A percentile compares a stretch with the other conserved stretches of the same genome.
These are phyloP conservation scores for Juglanconis oblonga DNA, from an alignment of 2,329 filamentous ascomycete genomes.

Conservation along the genomic window DNA sequence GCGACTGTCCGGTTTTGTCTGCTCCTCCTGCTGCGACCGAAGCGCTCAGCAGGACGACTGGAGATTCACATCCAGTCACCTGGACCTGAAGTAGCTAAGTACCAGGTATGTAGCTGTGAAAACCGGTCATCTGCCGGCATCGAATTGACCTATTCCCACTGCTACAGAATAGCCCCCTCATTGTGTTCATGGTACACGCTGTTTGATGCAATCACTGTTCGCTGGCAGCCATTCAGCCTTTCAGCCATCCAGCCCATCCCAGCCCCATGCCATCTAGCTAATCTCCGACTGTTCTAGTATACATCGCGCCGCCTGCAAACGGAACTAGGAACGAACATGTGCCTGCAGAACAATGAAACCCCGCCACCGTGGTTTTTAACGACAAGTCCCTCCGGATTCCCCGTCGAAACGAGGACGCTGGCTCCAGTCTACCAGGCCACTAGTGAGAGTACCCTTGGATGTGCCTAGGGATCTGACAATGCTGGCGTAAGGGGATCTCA, in stretches of 20 bases:
- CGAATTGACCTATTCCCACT: background rate
- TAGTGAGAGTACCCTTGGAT: background rate
- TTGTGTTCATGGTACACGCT: too few species aligned
- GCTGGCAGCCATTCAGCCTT: background rate
- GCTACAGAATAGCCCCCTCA: background rate
- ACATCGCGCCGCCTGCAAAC: too few species aligned
- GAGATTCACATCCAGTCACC: too few species aligned
- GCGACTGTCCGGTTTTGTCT: slow-evolving; percentile 1
- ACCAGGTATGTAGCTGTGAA: background rate
- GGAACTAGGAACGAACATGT: too few species aligned
- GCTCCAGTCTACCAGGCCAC: too few species aligned
- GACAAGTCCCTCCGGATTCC: too few species aligned
- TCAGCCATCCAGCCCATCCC: background rate
- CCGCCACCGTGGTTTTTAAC: too few species aligned
- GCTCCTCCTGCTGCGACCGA: background rate
- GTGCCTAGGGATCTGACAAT: background rate
- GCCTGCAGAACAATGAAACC: too few species aligned
- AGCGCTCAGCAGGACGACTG: background rate
- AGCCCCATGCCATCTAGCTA: too few species aligned
- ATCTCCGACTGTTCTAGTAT: too few species aligned
- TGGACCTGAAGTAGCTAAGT: background rate
- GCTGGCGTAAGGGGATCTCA: background rate
- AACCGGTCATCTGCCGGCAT: background rate
- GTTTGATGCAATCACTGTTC: background rate
- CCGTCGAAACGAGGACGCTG: too few species aligned